Percentiles rank a stretch among this genome's conserved stretches.
Conservation (phyloP, 768 basidiomycete species). For the Mycena olivaceomarginata region DNA sequence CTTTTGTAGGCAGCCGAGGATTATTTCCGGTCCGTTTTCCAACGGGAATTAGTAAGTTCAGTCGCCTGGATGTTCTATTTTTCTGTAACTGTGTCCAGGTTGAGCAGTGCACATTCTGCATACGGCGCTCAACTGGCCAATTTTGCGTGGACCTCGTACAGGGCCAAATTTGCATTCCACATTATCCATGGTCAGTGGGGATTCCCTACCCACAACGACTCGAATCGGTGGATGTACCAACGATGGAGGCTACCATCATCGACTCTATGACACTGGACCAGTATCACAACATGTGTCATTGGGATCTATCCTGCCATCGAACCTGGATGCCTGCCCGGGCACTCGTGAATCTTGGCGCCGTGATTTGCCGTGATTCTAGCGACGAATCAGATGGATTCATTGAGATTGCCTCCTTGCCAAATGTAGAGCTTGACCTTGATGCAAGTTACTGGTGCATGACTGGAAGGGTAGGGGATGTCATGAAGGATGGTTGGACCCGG, state of each 20-base stretch:
- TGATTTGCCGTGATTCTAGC: neutral
- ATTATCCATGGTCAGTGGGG: neutral
- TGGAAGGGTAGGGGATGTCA: neutral
- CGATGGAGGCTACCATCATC: neutral
- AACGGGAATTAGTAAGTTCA: neutral
- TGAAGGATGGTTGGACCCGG: slow-evolving; percentile 3
- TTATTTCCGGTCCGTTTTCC: neutral
- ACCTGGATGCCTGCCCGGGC: neutral
- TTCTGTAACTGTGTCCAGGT: neutral
- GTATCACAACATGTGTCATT: neutral
- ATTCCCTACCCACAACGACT: neutral
- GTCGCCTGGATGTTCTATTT: neutral
- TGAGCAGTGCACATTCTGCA: neutral
- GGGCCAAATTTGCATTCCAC: too few species aligned
- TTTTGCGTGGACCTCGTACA: neutral
- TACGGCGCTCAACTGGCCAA: neutral
- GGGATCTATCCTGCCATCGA: neutral
- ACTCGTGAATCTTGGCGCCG: neutral
- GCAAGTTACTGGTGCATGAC: neutral
- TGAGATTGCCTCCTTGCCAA: neutral
- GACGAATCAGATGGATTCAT: neutral
- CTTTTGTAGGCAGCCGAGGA: neutral
- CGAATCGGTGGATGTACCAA: neutral
- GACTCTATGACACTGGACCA: neutral
- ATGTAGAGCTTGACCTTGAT: neutral